A percentile compares a stretch with the other conserved stretches of the same genome.
Conservation (phyloP, 306 rosid species). For the Gastrolobium villosum region DNA sequence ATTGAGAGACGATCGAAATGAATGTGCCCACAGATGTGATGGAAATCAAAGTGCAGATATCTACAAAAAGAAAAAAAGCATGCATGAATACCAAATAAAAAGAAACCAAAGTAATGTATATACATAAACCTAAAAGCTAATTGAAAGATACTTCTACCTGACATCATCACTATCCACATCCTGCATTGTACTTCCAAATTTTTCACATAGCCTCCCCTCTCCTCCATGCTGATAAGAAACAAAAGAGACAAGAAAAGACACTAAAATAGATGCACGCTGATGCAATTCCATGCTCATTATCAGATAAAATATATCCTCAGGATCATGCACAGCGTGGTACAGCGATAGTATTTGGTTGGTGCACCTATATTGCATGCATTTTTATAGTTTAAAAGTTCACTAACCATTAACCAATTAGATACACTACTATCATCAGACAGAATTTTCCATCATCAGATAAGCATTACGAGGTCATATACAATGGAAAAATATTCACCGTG, state of each 20-base stretch:
- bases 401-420: neutral
- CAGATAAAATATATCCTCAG: neutral
- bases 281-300: neutral
- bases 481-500: conserved; percentile 56
- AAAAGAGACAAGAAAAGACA: conserved; percentile 31
- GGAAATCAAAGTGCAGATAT: conserved; percentile 91
- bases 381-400: conserved; percentile 11
- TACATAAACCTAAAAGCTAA: conserved; percentile 15
- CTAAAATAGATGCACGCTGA: conserved; percentile 28
- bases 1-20: conserved; percentile 88
- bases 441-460: conserved; percentile 27
- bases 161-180: conserved; percentile 66
- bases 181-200: conserved; percentile 72
- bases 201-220: conserved; percentile 79
- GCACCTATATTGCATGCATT: neutral
- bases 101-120: neutral
- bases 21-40: conserved; percentile 81
- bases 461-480: conserved; percentile 6
- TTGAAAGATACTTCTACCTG: conserved; percentile 63
- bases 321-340: neutral
- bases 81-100: conserved; percentile 35
- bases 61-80: conserved; percentile 46
- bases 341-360: neutral
- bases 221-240: conserved; percentile 77
- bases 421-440: neutral